These are phyloP conservation scores for Backusella macrospora DNA, from an alignment of 192 early-diverging fungal genomes.

Conservation along the genomic window DNA sequence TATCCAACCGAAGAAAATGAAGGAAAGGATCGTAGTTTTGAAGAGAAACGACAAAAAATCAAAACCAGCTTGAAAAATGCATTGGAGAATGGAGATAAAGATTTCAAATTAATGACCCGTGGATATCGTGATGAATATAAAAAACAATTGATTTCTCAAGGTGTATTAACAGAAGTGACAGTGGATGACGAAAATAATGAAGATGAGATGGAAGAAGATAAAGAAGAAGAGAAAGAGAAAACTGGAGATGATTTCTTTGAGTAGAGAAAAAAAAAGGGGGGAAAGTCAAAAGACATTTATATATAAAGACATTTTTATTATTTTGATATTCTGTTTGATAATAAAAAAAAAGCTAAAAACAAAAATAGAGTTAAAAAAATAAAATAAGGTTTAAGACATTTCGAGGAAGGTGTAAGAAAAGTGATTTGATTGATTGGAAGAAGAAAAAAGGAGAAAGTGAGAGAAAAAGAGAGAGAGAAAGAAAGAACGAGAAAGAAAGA, in stretches of 20 bases:
- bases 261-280: too few species aligned
- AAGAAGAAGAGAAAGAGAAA: background rate
- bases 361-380: background rate
- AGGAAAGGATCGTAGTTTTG: background rate
- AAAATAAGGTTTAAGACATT: too few species aligned
- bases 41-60: background rate
- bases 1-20: background rate
- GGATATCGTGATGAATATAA: conserved; percentile 20
- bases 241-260: conserved; percentile 29
- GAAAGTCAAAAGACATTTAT: background rate
- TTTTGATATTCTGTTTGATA: background rate
- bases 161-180: background rate
- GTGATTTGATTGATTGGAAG: too few species aligned
- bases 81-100: background rate
- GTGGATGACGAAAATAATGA: background rate
- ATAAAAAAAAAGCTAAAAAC: background rate
- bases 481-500: background rate
- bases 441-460: background rate
- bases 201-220: background rate
- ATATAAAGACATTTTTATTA: background rate
- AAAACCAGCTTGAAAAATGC: background rate
- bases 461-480: background rate
- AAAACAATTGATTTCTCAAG: background rate
- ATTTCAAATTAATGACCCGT: conserved; percentile 13
- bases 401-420: too few species aligned